Percentiles rank a stretch among this genome's conserved stretches.
Conservation (phyloP, 257 asterid genomes). For the Gardenia jasminoides region DNA sequence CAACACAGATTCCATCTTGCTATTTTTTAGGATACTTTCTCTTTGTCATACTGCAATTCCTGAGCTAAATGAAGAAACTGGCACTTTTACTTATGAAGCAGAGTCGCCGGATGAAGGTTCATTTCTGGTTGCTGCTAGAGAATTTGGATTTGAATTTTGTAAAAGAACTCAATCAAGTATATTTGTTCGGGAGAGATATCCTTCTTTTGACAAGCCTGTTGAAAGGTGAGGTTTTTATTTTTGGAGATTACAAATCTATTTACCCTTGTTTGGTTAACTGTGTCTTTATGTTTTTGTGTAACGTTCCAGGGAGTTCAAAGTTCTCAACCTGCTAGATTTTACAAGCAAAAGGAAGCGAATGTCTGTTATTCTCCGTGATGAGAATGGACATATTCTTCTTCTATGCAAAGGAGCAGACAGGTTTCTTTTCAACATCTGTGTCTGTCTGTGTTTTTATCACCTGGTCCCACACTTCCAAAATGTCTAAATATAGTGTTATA, state of each 20-base stretch:
- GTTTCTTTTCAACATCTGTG: constrained; percentile 33
- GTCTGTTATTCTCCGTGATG: constrained; percentile 83
- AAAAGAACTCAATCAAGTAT: constrained; percentile 80
- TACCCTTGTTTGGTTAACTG: constrained; percentile 6
- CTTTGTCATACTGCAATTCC: constrained; percentile 95
- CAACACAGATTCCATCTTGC: constrained; percentile 50
- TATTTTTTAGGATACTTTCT: constrained; percentile 77
- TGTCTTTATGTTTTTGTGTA: constrained; percentile 11
- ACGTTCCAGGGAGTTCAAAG: constrained; percentile 75
- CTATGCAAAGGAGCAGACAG: constrained; percentile 98
- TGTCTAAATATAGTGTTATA: not conserved
- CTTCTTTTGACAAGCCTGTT: constrained; percentile 61
- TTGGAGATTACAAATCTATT: constrained; percentile 2
- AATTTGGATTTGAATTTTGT: constrained; percentile 90
- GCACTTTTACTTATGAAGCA: constrained; percentile 70
- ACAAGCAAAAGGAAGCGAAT: constrained; percentile 97
- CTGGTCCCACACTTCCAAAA: not conserved
- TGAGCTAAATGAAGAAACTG: constrained; percentile 74
- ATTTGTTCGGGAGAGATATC: constrained; percentile 65
- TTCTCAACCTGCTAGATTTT: constrained; percentile 86
- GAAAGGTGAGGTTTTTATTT: constrained; percentile 53
- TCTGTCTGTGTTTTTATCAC: not conserved
- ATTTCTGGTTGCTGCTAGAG: constrained; percentile 92
- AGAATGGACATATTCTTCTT: constrained; percentile 69
- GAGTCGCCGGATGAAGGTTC: constrained; percentile 96